phyloP scores from a whole-genome alignment of 805 yeast species.

The Ogataea glucozyma region DNA sequence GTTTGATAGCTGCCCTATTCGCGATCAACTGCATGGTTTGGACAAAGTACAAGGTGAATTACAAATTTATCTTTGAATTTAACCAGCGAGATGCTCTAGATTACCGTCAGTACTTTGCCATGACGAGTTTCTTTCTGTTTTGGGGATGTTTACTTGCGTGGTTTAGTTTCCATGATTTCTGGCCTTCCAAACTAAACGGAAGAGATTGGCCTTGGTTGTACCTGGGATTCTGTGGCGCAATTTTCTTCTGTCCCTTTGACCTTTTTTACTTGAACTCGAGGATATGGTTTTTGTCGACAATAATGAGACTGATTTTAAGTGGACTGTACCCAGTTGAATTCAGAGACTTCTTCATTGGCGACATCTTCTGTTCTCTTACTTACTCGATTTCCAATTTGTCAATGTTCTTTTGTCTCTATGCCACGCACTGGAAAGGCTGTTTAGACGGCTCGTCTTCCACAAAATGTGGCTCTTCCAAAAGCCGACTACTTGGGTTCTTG shows the following conservation, averaged over 20 bases:
- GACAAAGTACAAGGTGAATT: constrained; percentile 76
- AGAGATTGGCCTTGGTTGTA: constrained; percentile 81
- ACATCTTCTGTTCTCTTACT: constrained; percentile 83
- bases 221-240: constrained; percentile 49
- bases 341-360: constrained; percentile 91
- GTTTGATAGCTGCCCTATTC: constrained; percentile 62
- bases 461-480: constrained; percentile 74
- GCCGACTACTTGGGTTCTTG: constrained; percentile 79
- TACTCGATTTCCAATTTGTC: constrained; percentile 85
- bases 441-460: constrained; percentile 40
- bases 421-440: constrained; percentile 65
- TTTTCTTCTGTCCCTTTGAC: constrained; percentile 63
- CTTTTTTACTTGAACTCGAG: constrained; percentile 62
- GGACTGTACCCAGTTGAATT: constrained; percentile 96
- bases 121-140: constrained; percentile 62
- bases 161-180: constrained; percentile 72
- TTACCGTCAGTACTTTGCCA: constrained; percentile 60
- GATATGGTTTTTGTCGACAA: constrained; percentile 71
- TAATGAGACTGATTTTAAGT: constrained; percentile 72
- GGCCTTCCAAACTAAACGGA: constrained; percentile 61
- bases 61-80: constrained; percentile 89
- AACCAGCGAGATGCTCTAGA: constrained; percentile 67
- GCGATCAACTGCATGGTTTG: constrained; percentile 72
- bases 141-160: constrained; percentile 63
- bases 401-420: constrained; percentile 81